Base-by-base conservation (phyloP, 345 rosid species). In the Melastoma malabathricum region DNA sequence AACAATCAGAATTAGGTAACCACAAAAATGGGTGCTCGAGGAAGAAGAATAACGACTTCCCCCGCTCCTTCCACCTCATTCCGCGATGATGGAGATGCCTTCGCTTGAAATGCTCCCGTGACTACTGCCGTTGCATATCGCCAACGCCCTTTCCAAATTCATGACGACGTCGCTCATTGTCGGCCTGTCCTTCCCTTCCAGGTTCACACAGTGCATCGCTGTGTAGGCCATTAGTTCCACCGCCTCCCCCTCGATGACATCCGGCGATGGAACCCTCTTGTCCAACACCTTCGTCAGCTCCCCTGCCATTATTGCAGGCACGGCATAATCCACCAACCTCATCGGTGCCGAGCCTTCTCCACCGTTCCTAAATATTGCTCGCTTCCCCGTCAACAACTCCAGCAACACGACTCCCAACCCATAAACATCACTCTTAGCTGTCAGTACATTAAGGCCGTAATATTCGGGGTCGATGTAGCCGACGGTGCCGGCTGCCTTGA, bases 381-480 rank as follows among this genome's bases (percentile, higher is more conserved):
- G 70, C 60, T 64, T 86, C 2, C 96, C 98, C 1, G 94, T 89
- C 46, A 89, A 44, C 43, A 89, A 66, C 23, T 89, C 97, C 18
- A 89, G 50, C 58, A 86, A 55, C 38, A 89, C 97, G 4, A 89
- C 94, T 0, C 97, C 97, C 1, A 89, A 64, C 1, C 97, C 95
- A 9, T 89, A 89, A 22, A 89, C 96, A 43, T 89, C 97, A 25
- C 94, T 86, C 73, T 89, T 86, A 0, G 81, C 75, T 0, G 97
- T 89, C 39, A 86, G 57, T 10, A 86, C 90, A 27, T 83, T 81
- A 4, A 81, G 63, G n/a, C 94, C 83, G n/a, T 83, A 83, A 62
- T 86, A 89, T 57, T 89, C 95, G 0, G 97, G 97, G 67, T 83
- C 97, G 12, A 89, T 83, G 72, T 86, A 89, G 8, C 96, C 96